Conservation (phyloP, 805 yeast genomes). For the Yarrowia porcina region DNA sequence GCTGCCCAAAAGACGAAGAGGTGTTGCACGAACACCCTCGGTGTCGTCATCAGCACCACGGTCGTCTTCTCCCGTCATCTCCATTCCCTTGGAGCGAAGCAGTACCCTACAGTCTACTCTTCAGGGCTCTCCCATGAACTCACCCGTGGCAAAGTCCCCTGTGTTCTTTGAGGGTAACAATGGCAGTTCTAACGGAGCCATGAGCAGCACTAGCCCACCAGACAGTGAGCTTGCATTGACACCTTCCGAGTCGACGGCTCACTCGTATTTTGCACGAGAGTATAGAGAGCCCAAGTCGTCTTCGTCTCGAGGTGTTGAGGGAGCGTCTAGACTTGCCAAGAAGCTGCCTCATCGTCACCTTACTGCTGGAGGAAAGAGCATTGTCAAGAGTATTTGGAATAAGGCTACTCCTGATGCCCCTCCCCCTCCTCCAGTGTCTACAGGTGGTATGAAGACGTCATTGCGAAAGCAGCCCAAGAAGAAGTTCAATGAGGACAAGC, state of each 20-base stretch:
- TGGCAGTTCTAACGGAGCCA: not conserved
- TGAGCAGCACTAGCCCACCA: not conserved
- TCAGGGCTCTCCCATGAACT: constrained; percentile 1
- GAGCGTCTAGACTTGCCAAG: not conserved
- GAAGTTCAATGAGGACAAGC: constrained; percentile 79
- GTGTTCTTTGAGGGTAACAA: constrained; percentile 5
- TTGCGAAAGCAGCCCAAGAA: constrained; percentile 43
- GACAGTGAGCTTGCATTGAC: constrained; percentile 3
- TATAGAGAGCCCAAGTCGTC: not conserved
- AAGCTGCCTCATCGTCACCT: constrained; percentile 15
- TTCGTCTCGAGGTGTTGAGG: not conserved
- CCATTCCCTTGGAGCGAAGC: not conserved
- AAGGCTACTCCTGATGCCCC: constrained; percentile 8
- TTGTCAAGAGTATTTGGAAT: constrained; percentile 9
- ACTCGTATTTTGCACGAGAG: constrained; percentile 17
- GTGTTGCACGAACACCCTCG: not conserved
- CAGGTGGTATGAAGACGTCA: constrained; percentile 30
- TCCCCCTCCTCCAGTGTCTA: not conserved
- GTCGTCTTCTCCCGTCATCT: constrained; percentile 8
- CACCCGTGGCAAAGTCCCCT: not conserved
- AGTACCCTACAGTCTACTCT: not conserved
- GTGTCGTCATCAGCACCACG: not conserved
- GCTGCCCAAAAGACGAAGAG: constrained; percentile 14
- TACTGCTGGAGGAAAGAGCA: constrained; percentile 10
- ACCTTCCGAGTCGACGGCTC: constrained; percentile 17